phyloP scores from a whole-genome alignment of 441 rosid genomes.

The Euphorbia corollata region DNA sequence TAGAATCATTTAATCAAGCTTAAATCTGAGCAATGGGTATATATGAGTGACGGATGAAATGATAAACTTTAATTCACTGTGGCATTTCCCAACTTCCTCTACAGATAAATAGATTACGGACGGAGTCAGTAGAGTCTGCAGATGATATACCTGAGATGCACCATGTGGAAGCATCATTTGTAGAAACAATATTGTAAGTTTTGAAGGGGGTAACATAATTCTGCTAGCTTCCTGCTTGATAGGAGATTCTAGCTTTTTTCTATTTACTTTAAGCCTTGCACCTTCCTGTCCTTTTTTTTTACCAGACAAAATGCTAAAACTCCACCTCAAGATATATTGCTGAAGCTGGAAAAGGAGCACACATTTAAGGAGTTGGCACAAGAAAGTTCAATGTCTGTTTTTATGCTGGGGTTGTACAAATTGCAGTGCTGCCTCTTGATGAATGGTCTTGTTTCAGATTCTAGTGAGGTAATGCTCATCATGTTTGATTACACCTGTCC shows the following conservation, averaged over 20 bases:
- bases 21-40: neutral
- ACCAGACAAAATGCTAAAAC: constrained; percentile 71
- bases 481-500: neutral
- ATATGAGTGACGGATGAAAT: neutral
- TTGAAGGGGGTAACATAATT: constrained; percentile 5
- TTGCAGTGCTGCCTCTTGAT: constrained; percentile 69
- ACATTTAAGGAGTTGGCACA: constrained; percentile 50
- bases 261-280: neutral
- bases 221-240: neutral
- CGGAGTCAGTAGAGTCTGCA: constrained; percentile 51
- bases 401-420: constrained; percentile 81
- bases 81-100: constrained; percentile 9
- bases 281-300: constrained; percentile 11
- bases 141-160: constrained; percentile 74
- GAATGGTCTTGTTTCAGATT: constrained; percentile 92
- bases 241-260: neutral
- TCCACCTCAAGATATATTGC: constrained; percentile 77
- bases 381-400: constrained; percentile 79
- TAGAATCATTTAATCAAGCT: neutral
- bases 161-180: constrained; percentile 89
- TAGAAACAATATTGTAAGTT: constrained; percentile 83
- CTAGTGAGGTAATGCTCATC: constrained; percentile 64
- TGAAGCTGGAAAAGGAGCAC: constrained; percentile 75
- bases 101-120: constrained; percentile 66
- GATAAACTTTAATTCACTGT: neutral